These are phyloP conservation scores for Thelonectria rubi DNA, from an alignment of 2,329 filamentous ascomycete genomes.

Conservation along the genomic window DNA sequence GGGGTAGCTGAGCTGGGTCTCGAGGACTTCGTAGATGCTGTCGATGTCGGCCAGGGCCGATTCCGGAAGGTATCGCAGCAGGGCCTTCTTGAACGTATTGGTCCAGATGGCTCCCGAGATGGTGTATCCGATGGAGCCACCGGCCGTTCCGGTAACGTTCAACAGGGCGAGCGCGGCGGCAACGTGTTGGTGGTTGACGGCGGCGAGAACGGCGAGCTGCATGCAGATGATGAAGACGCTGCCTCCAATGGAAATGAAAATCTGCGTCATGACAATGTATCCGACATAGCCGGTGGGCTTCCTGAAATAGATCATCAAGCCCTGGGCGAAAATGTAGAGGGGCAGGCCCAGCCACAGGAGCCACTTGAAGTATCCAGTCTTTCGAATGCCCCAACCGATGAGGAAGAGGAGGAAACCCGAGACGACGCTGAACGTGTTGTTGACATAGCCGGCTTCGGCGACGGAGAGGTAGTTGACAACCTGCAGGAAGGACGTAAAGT, in stretches of 20 bases:
- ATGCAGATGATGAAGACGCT: slow-evolving; percentile 63
- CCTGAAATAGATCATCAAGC: slow-evolving; percentile 50
- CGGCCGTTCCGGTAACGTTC: slow-evolving; percentile 55
- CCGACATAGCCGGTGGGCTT: slow-evolving; percentile 52
- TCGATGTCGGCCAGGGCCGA: slow-evolving; percentile 46
- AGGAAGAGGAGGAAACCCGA: slow-evolving; percentile 57
- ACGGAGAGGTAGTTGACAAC: slow-evolving; percentile 59
- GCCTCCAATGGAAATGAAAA: slow-evolving; percentile 62
- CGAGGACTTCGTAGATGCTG: slow-evolving; percentile 53
- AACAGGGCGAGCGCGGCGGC: slow-evolving; percentile 59
- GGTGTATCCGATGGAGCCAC: slow-evolving; percentile 56
- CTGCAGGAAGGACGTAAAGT: slow-evolving; percentile 61
- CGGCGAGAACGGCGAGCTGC: slow-evolving; percentile 67
- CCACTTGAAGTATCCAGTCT: slow-evolving; percentile 62
- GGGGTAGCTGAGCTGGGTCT: slow-evolving; percentile 50
- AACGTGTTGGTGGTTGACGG: slow-evolving; percentile 62
- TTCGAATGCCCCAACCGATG: slow-evolving; percentile 57
- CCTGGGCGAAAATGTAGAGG: slow-evolving; percentile 61
- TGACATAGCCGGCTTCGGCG: slow-evolving; percentile 58
- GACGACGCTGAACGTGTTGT: slow-evolving; percentile 58
- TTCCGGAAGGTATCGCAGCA: slow-evolving; percentile 52
- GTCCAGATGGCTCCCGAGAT: slow-evolving; percentile 56
- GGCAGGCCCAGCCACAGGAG: slow-evolving; percentile 59
- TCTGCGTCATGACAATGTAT: slow-evolving; percentile 62
- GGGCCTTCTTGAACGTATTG: slow-evolving; percentile 49